Percentiles rank a stretch among this genome's conserved stretches.
These are phyloP conservation scores for Alisma plantagoaquatica DNA, from an alignment of 106 monocot species.

Conservation along the genomic window DNA sequence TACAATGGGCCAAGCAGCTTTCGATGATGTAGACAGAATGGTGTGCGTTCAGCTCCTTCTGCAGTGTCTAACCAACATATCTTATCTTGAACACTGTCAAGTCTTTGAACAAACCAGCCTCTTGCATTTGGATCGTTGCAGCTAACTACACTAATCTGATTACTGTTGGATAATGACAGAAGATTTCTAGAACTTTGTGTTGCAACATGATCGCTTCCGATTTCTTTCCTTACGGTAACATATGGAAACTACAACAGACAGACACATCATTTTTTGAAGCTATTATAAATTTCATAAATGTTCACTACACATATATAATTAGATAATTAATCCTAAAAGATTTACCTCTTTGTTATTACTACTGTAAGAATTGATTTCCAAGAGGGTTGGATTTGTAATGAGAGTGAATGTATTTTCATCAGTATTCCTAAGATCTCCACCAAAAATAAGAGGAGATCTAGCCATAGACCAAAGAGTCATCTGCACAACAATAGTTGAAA, in stretches of 20 bases:
- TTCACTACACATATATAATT: not conserved
- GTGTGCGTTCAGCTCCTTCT: conserved; percentile 7
- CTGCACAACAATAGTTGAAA: conserved; percentile 23
- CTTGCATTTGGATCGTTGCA: conserved; percentile 43
- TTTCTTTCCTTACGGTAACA: not conserved
- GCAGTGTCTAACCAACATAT: conserved; percentile 47
- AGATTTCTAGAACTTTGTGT: not conserved
- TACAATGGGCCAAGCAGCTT: conserved; percentile 23
- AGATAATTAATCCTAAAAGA: not conserved
- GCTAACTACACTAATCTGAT: conserved; percentile 24
- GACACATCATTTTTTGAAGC: not conserved
- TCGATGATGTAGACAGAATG: conserved; percentile 40
- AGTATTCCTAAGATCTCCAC: conserved; percentile 75
- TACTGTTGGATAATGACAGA: conserved; percentile 3
- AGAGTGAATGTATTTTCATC: conserved; percentile 45
- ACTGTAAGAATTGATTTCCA: conserved; percentile 80
- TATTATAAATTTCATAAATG: not conserved
- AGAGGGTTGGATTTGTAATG: conserved; percentile 67
- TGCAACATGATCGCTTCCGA: not conserved
- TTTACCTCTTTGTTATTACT: conserved; percentile 74
- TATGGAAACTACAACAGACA: not conserved
- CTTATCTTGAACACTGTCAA: conserved; percentile 16
- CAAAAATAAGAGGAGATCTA: conserved; percentile 95
- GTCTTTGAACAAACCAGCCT: conserved; percentile 30
- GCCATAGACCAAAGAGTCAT: conserved; percentile 94